phyloP scores from a whole-genome alignment of 306 rosid genomes.

The Cucurbita moschata region DNA sequence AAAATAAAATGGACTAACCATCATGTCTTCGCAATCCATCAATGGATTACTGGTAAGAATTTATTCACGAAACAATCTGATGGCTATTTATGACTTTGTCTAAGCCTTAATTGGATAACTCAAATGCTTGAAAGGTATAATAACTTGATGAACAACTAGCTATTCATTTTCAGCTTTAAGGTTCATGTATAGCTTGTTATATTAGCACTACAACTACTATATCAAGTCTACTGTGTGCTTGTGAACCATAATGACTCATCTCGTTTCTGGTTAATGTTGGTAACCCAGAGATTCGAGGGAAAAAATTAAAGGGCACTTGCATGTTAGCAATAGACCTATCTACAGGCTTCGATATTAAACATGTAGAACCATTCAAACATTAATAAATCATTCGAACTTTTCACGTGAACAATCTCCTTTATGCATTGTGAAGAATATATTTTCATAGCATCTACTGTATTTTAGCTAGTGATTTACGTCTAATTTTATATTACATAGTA shows the following conservation, averaged over 20 bases:
- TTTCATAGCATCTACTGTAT: neutral
- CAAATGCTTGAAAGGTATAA: neutral
- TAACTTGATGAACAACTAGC: neutral
- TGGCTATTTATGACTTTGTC: neutral
- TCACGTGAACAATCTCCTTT: neutral
- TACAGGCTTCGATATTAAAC: neutral
- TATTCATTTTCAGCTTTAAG: neutral
- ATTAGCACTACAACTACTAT: neutral
- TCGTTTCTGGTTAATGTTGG: neutral
- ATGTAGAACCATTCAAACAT: neutral
- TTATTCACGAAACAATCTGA: neutral
- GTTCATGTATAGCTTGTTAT: neutral
- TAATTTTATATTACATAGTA: too few species aligned
- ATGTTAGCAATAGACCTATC: neutral
- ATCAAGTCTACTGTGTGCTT: neutral
- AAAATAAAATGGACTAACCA: neutral
- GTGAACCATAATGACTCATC: neutral
- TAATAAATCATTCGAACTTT: neutral
- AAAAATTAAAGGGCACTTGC: neutral
- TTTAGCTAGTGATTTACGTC: too few species aligned
- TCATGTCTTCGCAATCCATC: neutral
- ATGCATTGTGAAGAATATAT: neutral
- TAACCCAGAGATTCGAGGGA: neutral
- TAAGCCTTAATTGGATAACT: neutral
- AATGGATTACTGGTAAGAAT: neutral